A percentile compares a stretch with the other conserved stretches of the same genome.
Evolutionary conservation across 2,329 filamentous ascomycete genomes (phyloP).

Genomic region (Lasiodiplodia sp.): DNA sequence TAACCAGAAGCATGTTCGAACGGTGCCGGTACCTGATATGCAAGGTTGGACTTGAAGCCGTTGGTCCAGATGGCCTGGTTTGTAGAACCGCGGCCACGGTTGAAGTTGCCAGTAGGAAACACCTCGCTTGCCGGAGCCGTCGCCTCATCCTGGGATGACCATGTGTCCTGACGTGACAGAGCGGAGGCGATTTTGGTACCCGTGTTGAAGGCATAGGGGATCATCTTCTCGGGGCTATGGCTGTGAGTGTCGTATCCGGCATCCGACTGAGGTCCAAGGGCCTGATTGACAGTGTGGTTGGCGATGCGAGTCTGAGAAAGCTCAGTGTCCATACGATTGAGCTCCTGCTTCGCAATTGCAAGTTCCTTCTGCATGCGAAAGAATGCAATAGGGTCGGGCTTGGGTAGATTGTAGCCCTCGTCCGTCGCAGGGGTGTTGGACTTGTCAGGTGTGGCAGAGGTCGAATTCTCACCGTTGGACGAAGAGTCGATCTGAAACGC

Average conservation of each 20-base stretch:
- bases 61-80: slow-evolving; percentile 64
- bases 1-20: not conserved
- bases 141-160: slow-evolving; percentile 63
- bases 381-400: slow-evolving; percentile 64
- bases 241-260: slow-evolving; percentile 55
- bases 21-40: slow-evolving; percentile 13
- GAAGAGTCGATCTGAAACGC: slow-evolving; percentile 45
- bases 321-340: slow-evolving; percentile 75
- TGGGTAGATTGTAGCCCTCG: slow-evolving; percentile 36
- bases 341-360: slow-evolving; percentile 72
- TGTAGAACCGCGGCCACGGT: slow-evolving; percentile 44
- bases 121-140: slow-evolving; percentile 66
- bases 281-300: slow-evolving; percentile 66
- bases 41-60: slow-evolving; percentile 28
- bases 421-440: slow-evolving; percentile 37
- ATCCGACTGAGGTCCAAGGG: slow-evolving; percentile 59
- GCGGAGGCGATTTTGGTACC: slow-evolving; percentile 47
- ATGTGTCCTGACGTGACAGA: slow-evolving; percentile 56
- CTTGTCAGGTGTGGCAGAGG: slow-evolving; percentile 67
- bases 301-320: slow-evolving; percentile 69
- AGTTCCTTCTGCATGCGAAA: slow-evolving; percentile 74
- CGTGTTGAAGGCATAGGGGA: slow-evolving; percentile 61
- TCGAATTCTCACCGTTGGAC: slow-evolving; percentile 66
- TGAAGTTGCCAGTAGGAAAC: slow-evolving; percentile 60
- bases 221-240: slow-evolving; percentile 57